phyloP scores from a whole-genome alignment of 169 alveolate genomes.

The Perkinsus marinus region DNA sequence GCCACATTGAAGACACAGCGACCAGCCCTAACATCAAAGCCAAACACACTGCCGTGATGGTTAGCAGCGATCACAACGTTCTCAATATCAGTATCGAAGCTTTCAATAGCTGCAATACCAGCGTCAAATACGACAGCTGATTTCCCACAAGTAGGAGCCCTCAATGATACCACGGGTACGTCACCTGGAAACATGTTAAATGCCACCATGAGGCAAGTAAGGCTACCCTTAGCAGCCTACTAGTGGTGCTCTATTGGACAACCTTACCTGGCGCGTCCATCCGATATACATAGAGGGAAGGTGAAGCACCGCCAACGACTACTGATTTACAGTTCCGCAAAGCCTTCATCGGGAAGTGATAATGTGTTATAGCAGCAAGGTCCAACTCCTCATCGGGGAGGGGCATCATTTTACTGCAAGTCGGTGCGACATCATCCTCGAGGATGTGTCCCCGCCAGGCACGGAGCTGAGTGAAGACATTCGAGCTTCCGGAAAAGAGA shows the following conservation, averaged over 20 bases:
- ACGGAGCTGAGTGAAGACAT: background rate
- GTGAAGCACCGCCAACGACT: background rate
- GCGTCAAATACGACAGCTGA: background rate
- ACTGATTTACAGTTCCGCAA: background rate
- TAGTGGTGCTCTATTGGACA: background rate
- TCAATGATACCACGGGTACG: background rate
- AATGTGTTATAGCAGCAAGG: background rate
- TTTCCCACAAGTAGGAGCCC: background rate
- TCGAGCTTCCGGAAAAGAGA: background rate
- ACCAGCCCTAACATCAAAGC: background rate
- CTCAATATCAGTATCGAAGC: background rate
- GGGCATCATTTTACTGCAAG: background rate
- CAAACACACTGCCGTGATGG: background rate
- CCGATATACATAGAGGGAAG: background rate
- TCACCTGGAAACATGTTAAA: background rate
- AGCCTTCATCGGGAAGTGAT: background rate
- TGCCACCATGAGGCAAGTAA: no score
- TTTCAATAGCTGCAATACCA: background rate
- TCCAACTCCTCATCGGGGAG: background rate
- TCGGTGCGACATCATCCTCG: background rate
- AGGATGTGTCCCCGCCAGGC: background rate
- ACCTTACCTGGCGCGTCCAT: background rate
- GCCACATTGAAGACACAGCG: background rate
- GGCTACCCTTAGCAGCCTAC: no score
- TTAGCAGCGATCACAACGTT: background rate